Base-by-base conservation (phyloP, 2,329 filamentous ascomycete genomes). In the Aquanectria penicillioides region DNA sequence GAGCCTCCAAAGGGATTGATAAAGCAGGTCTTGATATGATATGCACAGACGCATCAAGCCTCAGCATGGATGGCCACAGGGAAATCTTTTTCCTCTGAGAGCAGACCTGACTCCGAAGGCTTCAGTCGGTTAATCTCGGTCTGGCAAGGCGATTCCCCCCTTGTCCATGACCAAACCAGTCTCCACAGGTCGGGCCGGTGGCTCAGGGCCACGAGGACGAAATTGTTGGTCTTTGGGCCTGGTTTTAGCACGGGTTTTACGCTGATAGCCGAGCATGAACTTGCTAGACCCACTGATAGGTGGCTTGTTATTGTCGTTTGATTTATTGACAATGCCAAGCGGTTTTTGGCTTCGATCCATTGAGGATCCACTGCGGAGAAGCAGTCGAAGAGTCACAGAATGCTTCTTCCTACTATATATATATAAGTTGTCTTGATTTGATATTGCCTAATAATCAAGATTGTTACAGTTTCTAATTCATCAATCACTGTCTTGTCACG, bases 281-380 rank as follows among this genome's bases (percentile, higher is more conserved):
- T 7, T 26, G 31, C 34, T 28, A 12, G 46, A 49, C 46, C 46
- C 46, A 49, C 46, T 23, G 46, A 49, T 49, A 49, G 46, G 33
- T 33, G 46, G 37, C 31, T 22, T 49, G n/a, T 12, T 7, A 11
- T 37, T 18, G 22, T n/a, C n/a, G n/a, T n/a, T n/a, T n/a, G n/a
- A n/a, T n/a, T n/a, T n/a, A n/a, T n/a, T n/a, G n/a, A n/a, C n/a
- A n/a, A n/a, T n/a, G n/a, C n/a, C n/a, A n/a, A n/a, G n/a, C n/a
- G n/a, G n/a, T n/a, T n/a, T n/a, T n/a, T n/a, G n/a, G n/a, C n/a
- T n/a, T n/a, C n/a, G n/a, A n/a, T n/a, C n/a, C n/a, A n/a, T n/a
- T n/a, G n/a, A n/a, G n/a, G n/a, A n/a, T n/a, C n/a, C n/a, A n/a
- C n/a, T n/a, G n/a, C n/a, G n/a, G n/a, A n/a, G n/a, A n/a, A n/a